A percentile compares a stretch with the other conserved stretches of the same genome.
These are phyloP conservation scores for Metschnikowia gruessii DNA, from an alignment of 805 yeast species.

Conservation along the genomic window DNA sequence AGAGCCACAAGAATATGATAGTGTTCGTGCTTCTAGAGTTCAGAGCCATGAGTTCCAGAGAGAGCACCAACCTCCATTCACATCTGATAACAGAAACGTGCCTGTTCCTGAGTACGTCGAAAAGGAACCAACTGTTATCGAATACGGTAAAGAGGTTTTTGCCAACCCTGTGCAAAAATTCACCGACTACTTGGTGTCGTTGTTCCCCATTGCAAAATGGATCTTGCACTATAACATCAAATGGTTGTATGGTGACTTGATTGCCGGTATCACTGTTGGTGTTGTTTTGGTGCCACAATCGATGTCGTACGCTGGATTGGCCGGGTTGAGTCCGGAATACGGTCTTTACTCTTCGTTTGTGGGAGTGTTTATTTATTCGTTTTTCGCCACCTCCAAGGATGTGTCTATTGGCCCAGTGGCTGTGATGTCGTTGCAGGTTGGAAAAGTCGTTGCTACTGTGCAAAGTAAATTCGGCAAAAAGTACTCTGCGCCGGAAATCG, in stretches of 20 bases:
- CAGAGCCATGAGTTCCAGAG: slow-evolving; percentile 20
- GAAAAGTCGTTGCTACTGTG: slow-evolving; percentile 70
- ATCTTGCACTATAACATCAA: slow-evolving; percentile 72
- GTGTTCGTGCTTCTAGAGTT: slow-evolving; percentile 11
- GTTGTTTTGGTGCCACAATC: slow-evolving; percentile 91
- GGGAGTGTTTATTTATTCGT: slow-evolving; percentile 83
- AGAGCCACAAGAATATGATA: slow-evolving; percentile 18
- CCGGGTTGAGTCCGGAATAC: slow-evolving; percentile 75
- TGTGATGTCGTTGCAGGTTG: slow-evolving; percentile 85
- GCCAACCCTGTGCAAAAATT: slow-evolving; percentile 40
- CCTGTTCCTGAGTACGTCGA: slow-evolving; percentile 40
- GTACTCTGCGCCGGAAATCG: slow-evolving; percentile 65
- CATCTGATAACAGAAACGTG: slow-evolving; percentile 9
- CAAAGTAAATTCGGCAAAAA: slow-evolving; percentile 42
- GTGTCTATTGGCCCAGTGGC: slow-evolving; percentile 97
- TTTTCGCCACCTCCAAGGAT: slow-evolving; percentile 94
- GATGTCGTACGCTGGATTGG: slow-evolving; percentile 91
- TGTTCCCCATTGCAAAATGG: slow-evolving; percentile 85
- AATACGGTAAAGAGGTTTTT: slow-evolving; percentile 29
- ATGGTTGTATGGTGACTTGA: slow-evolving; percentile 80
- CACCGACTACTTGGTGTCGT: slow-evolving; percentile 51
- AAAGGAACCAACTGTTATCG: slow-evolving; percentile 32
- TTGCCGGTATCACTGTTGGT: slow-evolving; percentile 93
- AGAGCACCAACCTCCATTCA: slow-evolving; percentile 17
- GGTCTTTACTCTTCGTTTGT: slow-evolving; percentile 91